These are phyloP conservation scores for Blastobotrys arbuscula DNA, from an alignment of 1,139 yeast species.

Conservation along the genomic window DNA sequence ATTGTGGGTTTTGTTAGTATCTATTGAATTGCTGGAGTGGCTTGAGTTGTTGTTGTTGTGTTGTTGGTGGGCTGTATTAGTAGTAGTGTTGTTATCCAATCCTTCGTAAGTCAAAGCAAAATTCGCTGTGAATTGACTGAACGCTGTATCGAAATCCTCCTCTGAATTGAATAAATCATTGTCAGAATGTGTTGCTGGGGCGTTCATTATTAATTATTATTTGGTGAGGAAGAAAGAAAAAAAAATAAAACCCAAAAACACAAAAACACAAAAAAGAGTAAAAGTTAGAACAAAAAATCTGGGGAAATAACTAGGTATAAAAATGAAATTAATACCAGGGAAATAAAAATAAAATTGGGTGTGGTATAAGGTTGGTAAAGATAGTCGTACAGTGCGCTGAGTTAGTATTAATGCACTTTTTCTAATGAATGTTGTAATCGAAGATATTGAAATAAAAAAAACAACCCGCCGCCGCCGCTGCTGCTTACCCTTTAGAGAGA, in stretches of 20 bases:
- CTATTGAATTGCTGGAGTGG: neutral
- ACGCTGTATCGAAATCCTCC: constrained; percentile 15
- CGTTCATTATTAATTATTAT: neutral
- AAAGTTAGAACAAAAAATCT: neutral
- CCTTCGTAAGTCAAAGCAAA: constrained; percentile 8
- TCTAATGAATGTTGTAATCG: neutral
- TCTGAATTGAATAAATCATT: constrained; percentile 11
- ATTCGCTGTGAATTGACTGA: constrained; percentile 9
- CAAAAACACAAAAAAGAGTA: neutral
- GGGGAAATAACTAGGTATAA: neutral
- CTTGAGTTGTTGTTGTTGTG: neutral
- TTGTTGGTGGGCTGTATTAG: neutral
- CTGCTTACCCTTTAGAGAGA: too few relatives aligned
- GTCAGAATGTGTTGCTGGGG: neutral
- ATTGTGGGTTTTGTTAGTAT: neutral
- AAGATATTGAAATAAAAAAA: neutral
- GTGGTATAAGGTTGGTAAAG: too few relatives aligned
- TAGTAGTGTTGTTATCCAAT: neutral
- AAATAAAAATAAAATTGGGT: neutral
- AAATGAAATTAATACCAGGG: neutral
- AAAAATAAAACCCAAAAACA: neutral
- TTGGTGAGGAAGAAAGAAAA: neutral
- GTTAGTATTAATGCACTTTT: too few relatives aligned
- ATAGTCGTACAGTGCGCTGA: too few relatives aligned
- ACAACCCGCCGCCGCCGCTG: too few relatives aligned